Conservation (phyloP, 202 grass and related monocot genomes). For the Zizania palustris region DNA sequence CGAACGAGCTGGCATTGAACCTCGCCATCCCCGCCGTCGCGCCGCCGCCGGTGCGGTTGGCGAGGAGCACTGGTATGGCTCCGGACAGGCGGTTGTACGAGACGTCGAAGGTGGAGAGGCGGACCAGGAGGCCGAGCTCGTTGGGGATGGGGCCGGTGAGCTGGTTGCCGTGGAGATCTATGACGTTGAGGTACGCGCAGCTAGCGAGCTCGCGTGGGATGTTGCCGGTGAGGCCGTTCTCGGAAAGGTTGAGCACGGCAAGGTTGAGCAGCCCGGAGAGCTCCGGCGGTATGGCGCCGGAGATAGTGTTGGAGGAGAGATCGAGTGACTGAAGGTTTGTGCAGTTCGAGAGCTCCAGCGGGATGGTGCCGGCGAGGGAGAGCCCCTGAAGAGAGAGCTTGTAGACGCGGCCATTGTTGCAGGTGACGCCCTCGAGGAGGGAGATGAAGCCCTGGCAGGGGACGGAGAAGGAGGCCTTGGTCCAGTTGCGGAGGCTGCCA, state of each 20-base stretch:
- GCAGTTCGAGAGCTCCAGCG: conserved; percentile 66
- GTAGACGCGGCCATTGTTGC: conserved; percentile 78
- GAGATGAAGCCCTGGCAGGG: conserved; percentile 68
- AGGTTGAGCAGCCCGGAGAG: conserved; percentile 66
- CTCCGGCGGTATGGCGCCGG: conserved; percentile 47
- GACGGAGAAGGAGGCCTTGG: conserved; percentile 41
- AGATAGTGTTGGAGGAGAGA: conserved; percentile 65
- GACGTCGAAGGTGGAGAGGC: conserved; percentile 63
- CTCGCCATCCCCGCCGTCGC: conserved; percentile 29
- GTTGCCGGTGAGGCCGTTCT: conserved; percentile 48
- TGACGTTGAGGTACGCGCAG: conserved; percentile 79
- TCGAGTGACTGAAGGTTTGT: conserved; percentile 76
- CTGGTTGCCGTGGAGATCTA: conserved; percentile 68
- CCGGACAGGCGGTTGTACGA: conserved; percentile 60
- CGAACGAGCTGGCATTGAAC: conserved; percentile 64
- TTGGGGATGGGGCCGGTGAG: conserved; percentile 61
- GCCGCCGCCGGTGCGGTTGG: conserved; percentile 44
- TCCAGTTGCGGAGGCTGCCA: conserved; percentile 56
- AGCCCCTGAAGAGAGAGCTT: conserved; percentile 58
- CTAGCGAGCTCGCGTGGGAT: conserved; percentile 59
- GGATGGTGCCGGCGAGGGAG: conserved; percentile 52
- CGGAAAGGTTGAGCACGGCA: conserved; percentile 70
- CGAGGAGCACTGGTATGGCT: conserved; percentile 53
- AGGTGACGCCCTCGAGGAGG: conserved; percentile 60
- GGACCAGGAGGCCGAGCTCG: conserved; percentile 57